Evolutionary conservation across 805 yeast genomes (phyloP).

Genomic region (Candida parachauliodes): DNA sequence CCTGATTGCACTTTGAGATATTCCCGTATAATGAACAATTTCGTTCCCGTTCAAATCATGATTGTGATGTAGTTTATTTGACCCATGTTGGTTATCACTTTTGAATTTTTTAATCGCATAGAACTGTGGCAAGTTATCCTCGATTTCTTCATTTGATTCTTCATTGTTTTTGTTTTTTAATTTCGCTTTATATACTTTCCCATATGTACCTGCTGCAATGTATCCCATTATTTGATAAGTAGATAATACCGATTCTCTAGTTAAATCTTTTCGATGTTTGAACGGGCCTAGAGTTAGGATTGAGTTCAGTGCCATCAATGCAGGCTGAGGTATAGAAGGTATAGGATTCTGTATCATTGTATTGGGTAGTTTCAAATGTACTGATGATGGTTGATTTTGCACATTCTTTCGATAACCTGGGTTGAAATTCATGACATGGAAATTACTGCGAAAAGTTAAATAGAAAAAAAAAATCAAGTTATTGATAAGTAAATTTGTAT

Average conservation of each 20-base stretch:
- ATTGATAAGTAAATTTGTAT: background rate
- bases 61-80: slow-evolving; percentile 27
- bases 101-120: slow-evolving; percentile 95
- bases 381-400: slow-evolving; percentile 1
- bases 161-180: slow-evolving; percentile 24
- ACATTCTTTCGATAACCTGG: slow-evolving; percentile 7
- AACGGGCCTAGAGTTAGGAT: slow-evolving; percentile 42
- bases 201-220: slow-evolving; percentile 98
- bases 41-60: slow-evolving; percentile 51
- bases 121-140: slow-evolving; percentile 23
- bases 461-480: background rate
- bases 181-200: slow-evolving; percentile 88
- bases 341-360: slow-evolving; percentile 7
- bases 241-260: slow-evolving; percentile 71
- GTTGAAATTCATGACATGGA: slow-evolving; percentile 4
- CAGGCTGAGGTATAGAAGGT: slow-evolving; percentile 31
- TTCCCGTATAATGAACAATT: slow-evolving; percentile 84
- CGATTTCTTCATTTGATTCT: slow-evolving; percentile 12
- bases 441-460: slow-evolving; percentile 2
- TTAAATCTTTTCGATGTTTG: slow-evolving; percentile 53
- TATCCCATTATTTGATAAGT: slow-evolving; percentile 89
- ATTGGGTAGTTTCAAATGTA: slow-evolving; percentile 1
- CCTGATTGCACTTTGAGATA: slow-evolving; percentile 91
- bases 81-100: slow-evolving; percentile 54
- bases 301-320: slow-evolving; percentile 38